Base-by-base conservation (phyloP, 331 rosid species). In the Rosa hybrid region DNA sequence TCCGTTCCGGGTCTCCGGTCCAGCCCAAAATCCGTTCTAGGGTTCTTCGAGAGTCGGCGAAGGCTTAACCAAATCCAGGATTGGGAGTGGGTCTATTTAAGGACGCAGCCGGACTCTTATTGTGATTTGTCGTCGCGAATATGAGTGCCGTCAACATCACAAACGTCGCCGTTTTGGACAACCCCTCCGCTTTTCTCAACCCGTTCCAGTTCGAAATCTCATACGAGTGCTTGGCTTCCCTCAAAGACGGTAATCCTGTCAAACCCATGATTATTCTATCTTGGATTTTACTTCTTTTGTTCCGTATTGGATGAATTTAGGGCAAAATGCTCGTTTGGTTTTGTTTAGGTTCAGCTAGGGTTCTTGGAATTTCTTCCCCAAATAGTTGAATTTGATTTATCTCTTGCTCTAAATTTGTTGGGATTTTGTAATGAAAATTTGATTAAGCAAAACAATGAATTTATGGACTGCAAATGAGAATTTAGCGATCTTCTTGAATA, bases 191-290 rank as follows among this genome's bases (percentile, higher is more conserved):
- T 1, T 88, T 83, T 72, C 85, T 85, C 75, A 85, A 82, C 69
- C 87, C 91, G 14, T 88, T 85, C 57, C 87, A 85, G 84, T 87
- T 87, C 78, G 88, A 87, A 76, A 80, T 87, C 68, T 86, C 87
- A 7, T 86, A 86, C 62, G 89, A 86, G 85, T 86, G 87, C 46
- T 81, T 83, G 85, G 76, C 83, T 78, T 65, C 89, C 16, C 87
- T 86, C 45, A 86, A 86, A 75, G 89, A 86, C 56, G 82, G 85
- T 83, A 83, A 49, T 39, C 7, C 51, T 54, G 50, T 8, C 5
- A 57, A 70, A 18, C 75, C 53, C 50, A 6, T 39, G 16, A 12
- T 23, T 20, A 4, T 53, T 7, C 12, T 72, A 1, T 27, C 25
- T 60, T 60, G 12, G 4, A 0, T 5, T 76, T 38, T 4, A 3